A percentile compares a stretch with the other conserved stretches of the same genome.
Evolutionary conservation across 202 grass and related monocot genomes (phyloP).

Genomic region (Elaeis oleifera): DNA sequence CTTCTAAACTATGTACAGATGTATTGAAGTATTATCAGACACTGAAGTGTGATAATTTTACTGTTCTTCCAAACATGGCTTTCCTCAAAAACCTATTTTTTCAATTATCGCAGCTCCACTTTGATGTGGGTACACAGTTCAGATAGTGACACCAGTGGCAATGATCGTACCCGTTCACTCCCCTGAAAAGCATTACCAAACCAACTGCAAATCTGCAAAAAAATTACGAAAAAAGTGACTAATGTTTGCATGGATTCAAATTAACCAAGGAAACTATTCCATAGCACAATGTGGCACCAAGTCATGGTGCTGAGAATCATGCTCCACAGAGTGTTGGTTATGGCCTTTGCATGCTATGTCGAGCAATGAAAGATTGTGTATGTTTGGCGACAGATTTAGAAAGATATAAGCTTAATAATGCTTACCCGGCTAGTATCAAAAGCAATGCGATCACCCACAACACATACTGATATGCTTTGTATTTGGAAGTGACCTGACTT

Average conservation of each 20-base stretch:
- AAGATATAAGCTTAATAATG: not conserved
- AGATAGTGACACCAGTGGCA: constrained; percentile 98
- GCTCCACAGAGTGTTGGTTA: no score
- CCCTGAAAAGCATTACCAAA: constrained; percentile 86
- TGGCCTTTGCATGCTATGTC: no score
- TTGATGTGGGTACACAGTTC: constrained; percentile 87
- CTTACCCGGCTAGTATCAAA: constrained; percentile 73
- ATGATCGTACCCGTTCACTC: constrained; percentile 76
- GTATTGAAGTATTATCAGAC: not conserved
- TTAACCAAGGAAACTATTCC: no score
- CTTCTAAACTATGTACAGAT: constrained; percentile 6
- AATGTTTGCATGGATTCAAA: no score
- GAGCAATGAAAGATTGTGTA: no score
- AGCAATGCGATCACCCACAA: constrained; percentile 65
- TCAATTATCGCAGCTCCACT: constrained; percentile 69
- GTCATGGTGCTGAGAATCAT: no score
- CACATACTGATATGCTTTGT: constrained; percentile 88
- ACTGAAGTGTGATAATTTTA: not conserved
- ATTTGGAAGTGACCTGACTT: constrained; percentile 69
- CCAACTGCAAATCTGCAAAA: constrained; percentile 49
- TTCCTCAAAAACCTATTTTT: not conserved
- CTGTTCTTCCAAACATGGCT: not conserved
- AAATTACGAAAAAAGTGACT: no score
- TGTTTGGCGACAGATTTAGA: no score
- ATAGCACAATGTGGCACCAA: no score